phyloP scores from a whole-genome alignment of 2,329 filamentous ascomycete species.

The Fusarium nurragi region DNA sequence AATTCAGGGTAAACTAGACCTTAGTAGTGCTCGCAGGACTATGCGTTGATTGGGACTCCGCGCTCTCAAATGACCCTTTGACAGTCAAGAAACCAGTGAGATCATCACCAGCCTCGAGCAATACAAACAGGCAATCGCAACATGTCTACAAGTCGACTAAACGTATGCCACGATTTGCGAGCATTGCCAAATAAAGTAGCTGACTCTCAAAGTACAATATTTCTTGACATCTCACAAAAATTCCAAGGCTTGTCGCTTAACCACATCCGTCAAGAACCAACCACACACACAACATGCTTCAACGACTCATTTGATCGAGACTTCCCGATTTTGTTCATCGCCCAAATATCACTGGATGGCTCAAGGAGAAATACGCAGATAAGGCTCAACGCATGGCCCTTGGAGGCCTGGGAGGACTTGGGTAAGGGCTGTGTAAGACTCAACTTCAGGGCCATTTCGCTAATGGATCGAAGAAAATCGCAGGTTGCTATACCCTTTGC shows the following conservation, averaged over 20 bases:
- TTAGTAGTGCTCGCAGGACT: neutral
- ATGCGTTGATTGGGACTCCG: neutral
- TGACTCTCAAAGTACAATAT: neutral
- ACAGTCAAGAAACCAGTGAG: neutral
- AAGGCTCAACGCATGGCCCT: constrained; percentile 42
- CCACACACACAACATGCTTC: neutral
- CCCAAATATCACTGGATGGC: constrained; percentile 39
- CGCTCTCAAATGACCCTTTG: neutral
- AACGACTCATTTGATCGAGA: constrained; percentile 46
- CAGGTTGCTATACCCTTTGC: constrained; percentile 50
- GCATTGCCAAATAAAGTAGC: too few relatives aligned
- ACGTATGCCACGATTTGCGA: neutral
- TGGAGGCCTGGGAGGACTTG: constrained; percentile 49
- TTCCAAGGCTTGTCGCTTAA: neutral
- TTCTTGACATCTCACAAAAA: neutral
- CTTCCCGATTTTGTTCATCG: constrained; percentile 46
- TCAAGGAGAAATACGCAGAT: constrained; percentile 33
- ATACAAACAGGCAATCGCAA: neutral
- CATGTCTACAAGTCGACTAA: neutral
- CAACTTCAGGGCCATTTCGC: neutral
- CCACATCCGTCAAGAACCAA: neutral
- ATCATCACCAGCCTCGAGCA: neutral
- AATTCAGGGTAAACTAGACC: neutral
- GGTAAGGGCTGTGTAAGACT: constrained; percentile 11
- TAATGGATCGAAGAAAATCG: constrained; percentile 31